These are phyloP conservation scores for Nepenthes gracilis DNA, from an alignment of 148 eudicot species.

Conservation along the genomic window DNA sequence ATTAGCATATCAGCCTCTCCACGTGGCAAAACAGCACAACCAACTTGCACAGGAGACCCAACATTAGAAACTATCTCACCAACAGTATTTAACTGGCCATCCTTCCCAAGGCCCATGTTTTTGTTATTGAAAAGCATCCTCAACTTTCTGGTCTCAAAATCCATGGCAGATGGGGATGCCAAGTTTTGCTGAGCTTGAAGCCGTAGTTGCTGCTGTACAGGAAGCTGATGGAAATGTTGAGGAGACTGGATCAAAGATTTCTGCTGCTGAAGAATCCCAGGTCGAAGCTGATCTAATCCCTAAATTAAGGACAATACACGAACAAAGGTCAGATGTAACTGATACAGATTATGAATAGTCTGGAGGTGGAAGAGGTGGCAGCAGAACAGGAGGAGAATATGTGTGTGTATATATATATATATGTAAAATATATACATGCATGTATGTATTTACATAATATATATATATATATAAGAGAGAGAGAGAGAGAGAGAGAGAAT, in stretches of 20 bases:
- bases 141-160: constrained; percentile 43
- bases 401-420: too few relatives aligned
- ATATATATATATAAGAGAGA: not conserved
- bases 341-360: not conserved
- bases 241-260: constrained; percentile 48
- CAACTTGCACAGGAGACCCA: constrained; percentile 55
- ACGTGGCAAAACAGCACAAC: constrained; percentile 38
- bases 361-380: too few relatives aligned
- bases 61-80: constrained; percentile 49
- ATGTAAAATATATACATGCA: not conserved
- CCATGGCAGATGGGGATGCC: constrained; percentile 51
- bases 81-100: constrained; percentile 43
- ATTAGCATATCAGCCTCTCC: constrained; percentile 37
- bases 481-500: not conserved
- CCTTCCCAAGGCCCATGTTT: constrained; percentile 53
- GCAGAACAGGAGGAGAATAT: too few relatives aligned
- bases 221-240: constrained; percentile 45
- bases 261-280: constrained; percentile 30
- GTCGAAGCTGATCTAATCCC: constrained; percentile 15
- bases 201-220: constrained; percentile 48
- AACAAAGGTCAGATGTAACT: not conserved
- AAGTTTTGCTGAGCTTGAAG: constrained; percentile 54
- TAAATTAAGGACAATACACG: not conserved
- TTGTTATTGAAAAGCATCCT: constrained; percentile 47
- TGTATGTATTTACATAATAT: not conserved